These are phyloP conservation scores for Podospora bellae-mahoneyi DNA, from an alignment of 495 filamentous ascomycete genomes.

Conservation along the genomic window DNA sequence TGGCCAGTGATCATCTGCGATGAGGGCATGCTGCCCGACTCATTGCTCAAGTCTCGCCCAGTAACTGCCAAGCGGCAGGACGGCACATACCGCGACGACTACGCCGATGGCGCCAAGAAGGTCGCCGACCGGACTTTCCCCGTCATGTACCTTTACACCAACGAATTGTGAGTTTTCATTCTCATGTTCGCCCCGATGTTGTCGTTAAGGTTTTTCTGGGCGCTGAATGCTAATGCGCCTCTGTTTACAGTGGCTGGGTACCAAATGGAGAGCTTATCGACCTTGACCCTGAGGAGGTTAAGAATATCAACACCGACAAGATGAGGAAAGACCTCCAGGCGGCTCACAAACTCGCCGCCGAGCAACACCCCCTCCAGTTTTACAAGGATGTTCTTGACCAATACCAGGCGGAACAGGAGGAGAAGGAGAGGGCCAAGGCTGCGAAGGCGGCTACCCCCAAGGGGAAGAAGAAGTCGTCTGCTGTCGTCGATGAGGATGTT, in stretches of 20 bases:
- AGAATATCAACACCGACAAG: conserved; percentile 59
- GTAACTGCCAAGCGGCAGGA: conserved; percentile 76
- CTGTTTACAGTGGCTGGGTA: conserved; percentile 68
- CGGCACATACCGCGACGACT: conserved; percentile 79
- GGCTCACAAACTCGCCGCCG: conserved; percentile 69
- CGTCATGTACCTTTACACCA: conserved; percentile 89
- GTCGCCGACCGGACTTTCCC: conserved; percentile 79
- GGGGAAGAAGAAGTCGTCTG: conserved; percentile 52
- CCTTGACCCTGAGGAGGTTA: conserved; percentile 65
- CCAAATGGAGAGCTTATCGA: conserved; percentile 72
- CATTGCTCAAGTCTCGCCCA: conserved; percentile 66
- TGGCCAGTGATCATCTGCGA: conserved; percentile 91
- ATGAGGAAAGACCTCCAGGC: conserved; percentile 71
- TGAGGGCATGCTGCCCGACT: conserved; percentile 81
- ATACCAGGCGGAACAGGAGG: conserved; percentile 59
- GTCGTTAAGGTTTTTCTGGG: not conserved
- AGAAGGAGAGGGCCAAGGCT: conserved; percentile 57
- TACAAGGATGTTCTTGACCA: conserved; percentile 74
- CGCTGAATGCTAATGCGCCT: conserved; percentile 20
- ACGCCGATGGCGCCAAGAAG: conserved; percentile 77
- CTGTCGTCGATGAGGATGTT: conserved; percentile 60
- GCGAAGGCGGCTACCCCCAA: conserved; percentile 63
- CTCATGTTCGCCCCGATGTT: not conserved
- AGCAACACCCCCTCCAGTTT: conserved; percentile 65
- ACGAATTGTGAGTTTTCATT: conserved; percentile 78